A percentile compares a stretch with the other conserved stretches of the same genome.
These are phyloP conservation scores for Leccinum pachyderme DNA, from an alignment of 1,284 basidiomycete species.

Conservation along the genomic window DNA sequence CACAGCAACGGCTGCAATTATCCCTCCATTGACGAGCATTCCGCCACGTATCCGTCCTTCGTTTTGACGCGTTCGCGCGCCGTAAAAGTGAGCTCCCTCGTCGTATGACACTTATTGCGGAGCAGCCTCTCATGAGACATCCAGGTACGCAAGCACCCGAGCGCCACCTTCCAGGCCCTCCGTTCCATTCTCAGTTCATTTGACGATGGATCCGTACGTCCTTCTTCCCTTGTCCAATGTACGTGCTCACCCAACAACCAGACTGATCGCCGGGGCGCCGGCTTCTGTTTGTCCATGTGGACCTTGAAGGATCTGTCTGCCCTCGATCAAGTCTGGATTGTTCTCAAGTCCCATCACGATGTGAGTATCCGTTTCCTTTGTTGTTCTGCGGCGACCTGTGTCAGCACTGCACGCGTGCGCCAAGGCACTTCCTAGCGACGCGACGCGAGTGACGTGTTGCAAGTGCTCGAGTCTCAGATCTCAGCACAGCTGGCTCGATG, in stretches of 20 bases:
- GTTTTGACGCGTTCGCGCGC: constrained; percentile 49
- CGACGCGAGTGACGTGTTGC: constrained; percentile 3
- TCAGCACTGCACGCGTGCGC: constrained; percentile 8
- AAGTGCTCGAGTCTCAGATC: not conserved
- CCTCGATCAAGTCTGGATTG: constrained; percentile 47
- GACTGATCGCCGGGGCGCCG: constrained; percentile 2
- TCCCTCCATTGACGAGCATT: constrained; percentile 4
- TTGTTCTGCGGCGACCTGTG: constrained; percentile 5
- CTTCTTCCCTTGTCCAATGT: not conserved
- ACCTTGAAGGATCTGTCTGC: constrained; percentile 36
- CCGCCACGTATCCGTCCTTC: constrained; percentile 40
- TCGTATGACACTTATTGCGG: not conserved
- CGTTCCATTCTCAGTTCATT: constrained; percentile 28
- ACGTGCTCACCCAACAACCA: constrained; percentile 17
- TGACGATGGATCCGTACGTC: constrained; percentile 18
- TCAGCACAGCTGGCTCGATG: constrained; percentile 1
- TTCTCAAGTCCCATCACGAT: constrained; percentile 59
- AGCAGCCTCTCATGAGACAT: constrained; percentile 4
- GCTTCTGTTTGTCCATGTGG: constrained; percentile 45
- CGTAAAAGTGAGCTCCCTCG: constrained; percentile 42
- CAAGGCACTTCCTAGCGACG: not conserved
- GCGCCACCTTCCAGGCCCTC: constrained; percentile 36
- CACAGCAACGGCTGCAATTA: constrained; percentile 35
- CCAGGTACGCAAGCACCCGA: constrained; percentile 26
- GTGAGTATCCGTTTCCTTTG: constrained; percentile 37